These are phyloP conservation scores for Candida freyschussii DNA, from an alignment of 1,139 yeast genomes.

Conservation along the genomic window DNA sequence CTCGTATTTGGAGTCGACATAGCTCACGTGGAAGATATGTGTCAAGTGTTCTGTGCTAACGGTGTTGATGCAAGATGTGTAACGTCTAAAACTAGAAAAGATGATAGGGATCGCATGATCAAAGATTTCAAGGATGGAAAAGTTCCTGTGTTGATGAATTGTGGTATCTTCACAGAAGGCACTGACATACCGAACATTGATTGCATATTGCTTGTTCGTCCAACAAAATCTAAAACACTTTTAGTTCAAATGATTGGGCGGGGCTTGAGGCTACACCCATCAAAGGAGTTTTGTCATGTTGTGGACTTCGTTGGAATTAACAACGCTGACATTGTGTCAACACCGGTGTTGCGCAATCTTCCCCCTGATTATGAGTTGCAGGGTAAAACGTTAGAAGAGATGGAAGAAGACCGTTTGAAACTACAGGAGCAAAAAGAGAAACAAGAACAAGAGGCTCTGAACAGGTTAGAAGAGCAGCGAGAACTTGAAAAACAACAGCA, in stretches of 20 bases:
- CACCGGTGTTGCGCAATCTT: constrained; percentile 57
- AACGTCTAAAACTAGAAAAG: constrained; percentile 57
- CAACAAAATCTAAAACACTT: constrained; percentile 70
- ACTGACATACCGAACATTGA: constrained; percentile 93
- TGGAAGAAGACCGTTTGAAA: constrained; percentile 28
- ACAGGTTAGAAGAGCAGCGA: constrained; percentile 1
- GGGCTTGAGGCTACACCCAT: constrained; percentile 63
- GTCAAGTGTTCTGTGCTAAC: constrained; percentile 46
- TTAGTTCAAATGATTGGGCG: constrained; percentile 89
- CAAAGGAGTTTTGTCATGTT: constrained; percentile 65
- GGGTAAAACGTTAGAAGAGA: constrained; percentile 32
- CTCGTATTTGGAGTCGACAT: constrained; percentile 76
- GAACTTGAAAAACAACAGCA: constrained; percentile 7
- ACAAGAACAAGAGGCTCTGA: constrained; percentile 8
- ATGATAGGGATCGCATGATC: constrained; percentile 48
- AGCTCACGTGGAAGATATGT: constrained; percentile 55
- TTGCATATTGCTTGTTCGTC: constrained; percentile 71
- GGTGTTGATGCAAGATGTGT: constrained; percentile 75
- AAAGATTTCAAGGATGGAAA: constrained; percentile 57
- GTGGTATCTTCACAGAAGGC: constrained; percentile 91
- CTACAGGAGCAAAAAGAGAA: constrained; percentile 23
- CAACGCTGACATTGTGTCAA: constrained; percentile 53
- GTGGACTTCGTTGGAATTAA: constrained; percentile 71
- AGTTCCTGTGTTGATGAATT: constrained; percentile 75
- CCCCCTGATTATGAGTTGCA: constrained; percentile 32